Conservation (phyloP, 257 asterid genomes). For the Coffea eugenioides region DNA sequence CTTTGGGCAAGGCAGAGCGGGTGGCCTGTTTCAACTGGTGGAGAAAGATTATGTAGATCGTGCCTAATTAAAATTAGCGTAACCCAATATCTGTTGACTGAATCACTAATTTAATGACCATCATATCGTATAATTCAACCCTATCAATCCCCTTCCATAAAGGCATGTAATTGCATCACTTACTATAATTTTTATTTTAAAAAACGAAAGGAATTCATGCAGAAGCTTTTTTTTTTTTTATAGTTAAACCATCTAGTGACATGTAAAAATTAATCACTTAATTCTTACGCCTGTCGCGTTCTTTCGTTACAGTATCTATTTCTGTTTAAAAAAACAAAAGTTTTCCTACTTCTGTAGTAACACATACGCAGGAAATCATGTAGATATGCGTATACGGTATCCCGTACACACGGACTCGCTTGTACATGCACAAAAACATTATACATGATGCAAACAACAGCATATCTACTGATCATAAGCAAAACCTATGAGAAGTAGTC, state of each 20-base stretch:
- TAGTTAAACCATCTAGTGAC: neutral
- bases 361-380: neutral
- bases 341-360: neutral
- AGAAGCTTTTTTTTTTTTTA: neutral
- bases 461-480: no score
- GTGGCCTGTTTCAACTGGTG: constrained; percentile 19
- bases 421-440: no score
- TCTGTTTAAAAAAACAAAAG: no score
- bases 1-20: neutral
- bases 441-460: no score
- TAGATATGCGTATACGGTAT: no score
- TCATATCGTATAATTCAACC: neutral
- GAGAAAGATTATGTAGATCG: constrained; percentile 11
- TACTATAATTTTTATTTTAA: neutral
- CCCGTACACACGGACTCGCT: no score
- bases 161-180: constrained; percentile 13
- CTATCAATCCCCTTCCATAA: neutral
- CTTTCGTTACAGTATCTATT: no score
- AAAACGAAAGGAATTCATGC: neutral
- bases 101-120: neutral
- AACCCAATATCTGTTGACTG: neutral
- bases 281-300: neutral
- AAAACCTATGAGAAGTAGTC: no score
- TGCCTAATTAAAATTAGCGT: neutral
- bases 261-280: no score